Percentiles rank a stretch among this genome's conserved stretches.
phyloP scores from a whole-genome alignment of 2,329 filamentous ascomycete genomes.

The Fusarium stilboides region DNA sequence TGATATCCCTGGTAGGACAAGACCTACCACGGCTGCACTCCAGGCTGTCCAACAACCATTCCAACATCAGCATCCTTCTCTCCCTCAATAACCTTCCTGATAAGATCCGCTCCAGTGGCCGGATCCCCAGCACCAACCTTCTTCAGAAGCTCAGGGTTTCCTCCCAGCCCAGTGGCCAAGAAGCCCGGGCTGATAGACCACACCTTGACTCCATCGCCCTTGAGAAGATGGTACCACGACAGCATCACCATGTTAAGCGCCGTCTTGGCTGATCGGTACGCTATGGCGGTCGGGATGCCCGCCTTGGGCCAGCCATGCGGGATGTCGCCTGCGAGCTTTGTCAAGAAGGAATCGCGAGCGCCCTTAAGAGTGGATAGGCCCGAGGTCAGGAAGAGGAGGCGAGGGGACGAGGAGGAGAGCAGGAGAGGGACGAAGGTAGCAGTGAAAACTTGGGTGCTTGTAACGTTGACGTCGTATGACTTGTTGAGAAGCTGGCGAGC shows the following conservation, averaged over 20 bases:
- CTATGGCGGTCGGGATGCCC: conserved; percentile 57
- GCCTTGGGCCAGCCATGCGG: conserved; percentile 65
- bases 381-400: conserved; percentile 65
- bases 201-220: conserved; percentile 66
- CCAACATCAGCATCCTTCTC: conserved; percentile 60
- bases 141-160: conserved; percentile 50
- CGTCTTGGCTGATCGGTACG: conserved; percentile 48
- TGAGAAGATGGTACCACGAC: conserved; percentile 62
- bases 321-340: conserved; percentile 45
- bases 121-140: conserved; percentile 55
- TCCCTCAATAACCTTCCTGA: conserved; percentile 60
- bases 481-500: conserved; percentile 62
- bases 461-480: conserved; percentile 66
- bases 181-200: conserved; percentile 65
- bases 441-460: conserved; percentile 61
- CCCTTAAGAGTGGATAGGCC: conserved; percentile 59
- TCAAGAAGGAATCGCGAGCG: conserved; percentile 47
- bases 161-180: conserved; percentile 63
- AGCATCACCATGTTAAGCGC: conserved; percentile 55
- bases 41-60: conserved; percentile 52
- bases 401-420: conserved; percentile 58
- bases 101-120: conserved; percentile 55
- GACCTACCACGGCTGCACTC: conserved; percentile 53
- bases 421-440: conserved; percentile 61
- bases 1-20: not conserved